Evolutionary conservation across 805 yeast genomes (phyloP).

Genomic region (Saccharomycopsis capsularis): DNA sequence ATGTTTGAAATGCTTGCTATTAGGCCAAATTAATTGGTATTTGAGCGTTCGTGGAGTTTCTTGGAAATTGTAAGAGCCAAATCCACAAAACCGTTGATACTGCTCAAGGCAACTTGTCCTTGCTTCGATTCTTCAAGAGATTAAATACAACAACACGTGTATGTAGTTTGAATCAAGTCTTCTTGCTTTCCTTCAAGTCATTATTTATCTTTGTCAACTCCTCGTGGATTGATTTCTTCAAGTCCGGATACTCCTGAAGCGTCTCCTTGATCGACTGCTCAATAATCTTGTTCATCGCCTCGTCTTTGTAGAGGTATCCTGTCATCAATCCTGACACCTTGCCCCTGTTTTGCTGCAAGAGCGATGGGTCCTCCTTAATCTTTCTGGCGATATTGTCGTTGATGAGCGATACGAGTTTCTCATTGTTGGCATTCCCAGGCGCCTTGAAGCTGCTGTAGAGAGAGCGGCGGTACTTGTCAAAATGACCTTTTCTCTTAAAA

Average conservation of each 20-base stretch:
- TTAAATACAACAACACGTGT: too few species aligned
- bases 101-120: too few species aligned
- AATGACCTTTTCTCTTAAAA: conserved; percentile 18
- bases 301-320: conserved; percentile 17
- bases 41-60: background rate
- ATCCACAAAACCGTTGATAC: too few species aligned
- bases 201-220: conserved; percentile 1
- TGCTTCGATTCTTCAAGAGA: too few species aligned
- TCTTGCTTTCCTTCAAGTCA: background rate
- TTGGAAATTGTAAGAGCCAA: background rate
- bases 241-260: background rate
- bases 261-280: conserved; percentile 12
- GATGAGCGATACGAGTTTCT: background rate
- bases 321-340: conserved; percentile 19
- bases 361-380: conserved; percentile 3
- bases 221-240: background rate
- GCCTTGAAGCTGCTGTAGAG: conserved; percentile 6
- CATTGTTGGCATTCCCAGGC: background rate
- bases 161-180: too few species aligned
- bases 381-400: conserved; percentile 10
- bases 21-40: too few species aligned
- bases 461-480: conserved; percentile 13
- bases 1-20: too few species aligned
- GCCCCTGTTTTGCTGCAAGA: conserved; percentile 15
- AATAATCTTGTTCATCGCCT: conserved; percentile 11